A percentile compares a stretch with the other conserved stretches of the same genome.
Conservation (phyloP, 352 stramenopile genomes). For the Phytophthora podocarpi region DNA sequence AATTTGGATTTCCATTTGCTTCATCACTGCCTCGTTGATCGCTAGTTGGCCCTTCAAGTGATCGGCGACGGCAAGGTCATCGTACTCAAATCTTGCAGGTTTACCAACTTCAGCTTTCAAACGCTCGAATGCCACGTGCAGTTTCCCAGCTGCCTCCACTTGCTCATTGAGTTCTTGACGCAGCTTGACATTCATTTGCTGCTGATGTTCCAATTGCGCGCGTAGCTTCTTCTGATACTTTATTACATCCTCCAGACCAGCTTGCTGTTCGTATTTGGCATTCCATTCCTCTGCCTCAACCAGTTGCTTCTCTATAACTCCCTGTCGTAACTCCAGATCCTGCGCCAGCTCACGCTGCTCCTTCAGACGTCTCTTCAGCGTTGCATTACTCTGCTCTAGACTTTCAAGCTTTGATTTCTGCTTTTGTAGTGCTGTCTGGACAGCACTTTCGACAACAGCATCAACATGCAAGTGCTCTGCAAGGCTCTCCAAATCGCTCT, state of each 20-base stretch:
- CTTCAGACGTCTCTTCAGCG: constrained; percentile 50
- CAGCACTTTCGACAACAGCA: constrained; percentile 33
- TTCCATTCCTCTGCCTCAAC: constrained; percentile 68
- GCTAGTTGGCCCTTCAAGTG: constrained; percentile 63
- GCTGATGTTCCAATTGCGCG: constrained; percentile 62
- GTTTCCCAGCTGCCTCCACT: constrained; percentile 58
- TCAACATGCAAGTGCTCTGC: constrained; percentile 58
- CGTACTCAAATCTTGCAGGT: constrained; percentile 55
- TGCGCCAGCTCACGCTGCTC: constrained; percentile 54
- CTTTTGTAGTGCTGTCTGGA: constrained; percentile 39
- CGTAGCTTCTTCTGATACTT: constrained; percentile 77
- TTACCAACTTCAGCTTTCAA: constrained; percentile 65
- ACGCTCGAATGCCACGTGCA: constrained; percentile 60
- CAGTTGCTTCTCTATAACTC: constrained; percentile 63
- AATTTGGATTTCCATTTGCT: constrained; percentile 68
- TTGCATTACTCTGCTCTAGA: constrained; percentile 41
- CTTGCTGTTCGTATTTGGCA: constrained; percentile 64
- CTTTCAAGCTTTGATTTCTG: constrained; percentile 35
- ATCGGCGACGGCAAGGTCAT: constrained; percentile 58
- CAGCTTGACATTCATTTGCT: constrained; percentile 61
- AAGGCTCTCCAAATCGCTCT: constrained; percentile 63
- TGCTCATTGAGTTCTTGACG: constrained; percentile 66
- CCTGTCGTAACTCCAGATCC: constrained; percentile 61
- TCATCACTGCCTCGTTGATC: constrained; percentile 57
- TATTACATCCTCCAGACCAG: constrained; percentile 76